Conservation (phyloP, 2,329 filamentous ascomycete species). For the Hypocreales sp. region DNA sequence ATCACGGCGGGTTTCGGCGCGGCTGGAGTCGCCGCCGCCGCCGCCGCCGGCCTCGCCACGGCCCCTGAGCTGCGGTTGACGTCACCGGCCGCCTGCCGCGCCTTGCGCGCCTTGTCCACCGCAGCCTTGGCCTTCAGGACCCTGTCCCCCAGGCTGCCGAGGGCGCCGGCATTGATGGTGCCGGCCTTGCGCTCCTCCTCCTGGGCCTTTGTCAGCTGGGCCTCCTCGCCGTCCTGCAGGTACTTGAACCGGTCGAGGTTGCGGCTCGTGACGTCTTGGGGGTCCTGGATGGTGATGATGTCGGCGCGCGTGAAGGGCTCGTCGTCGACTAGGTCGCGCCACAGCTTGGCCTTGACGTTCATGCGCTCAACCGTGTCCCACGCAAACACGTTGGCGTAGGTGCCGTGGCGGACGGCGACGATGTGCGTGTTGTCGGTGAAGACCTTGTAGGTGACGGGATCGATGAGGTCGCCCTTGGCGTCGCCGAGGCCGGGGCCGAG, state of each 20-base stretch:
- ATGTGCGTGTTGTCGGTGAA: constrained; percentile 98
- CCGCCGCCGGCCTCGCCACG: constrained; percentile 18
- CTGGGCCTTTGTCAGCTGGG: constrained; percentile 53
- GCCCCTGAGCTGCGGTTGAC: constrained; percentile 36
- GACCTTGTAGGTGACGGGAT: constrained; percentile 93
- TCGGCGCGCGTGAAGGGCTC: constrained; percentile 76
- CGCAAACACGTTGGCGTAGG: constrained; percentile 86
- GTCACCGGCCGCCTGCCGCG: constrained; percentile 46
- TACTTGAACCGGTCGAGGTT: constrained; percentile 84
- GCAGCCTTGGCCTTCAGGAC: constrained; percentile 84
- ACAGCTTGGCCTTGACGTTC: constrained; percentile 95
- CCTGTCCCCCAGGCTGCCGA: constrained; percentile 68
- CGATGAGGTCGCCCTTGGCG: constrained; percentile 66
- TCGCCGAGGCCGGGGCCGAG: constrained; percentile 31
- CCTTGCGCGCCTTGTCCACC: constrained; percentile 74
- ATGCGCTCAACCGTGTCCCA: constrained; percentile 91
- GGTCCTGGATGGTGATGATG: constrained; percentile 92
- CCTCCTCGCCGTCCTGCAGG: constrained; percentile 64
- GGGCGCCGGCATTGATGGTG: constrained; percentile 62
- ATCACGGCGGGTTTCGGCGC: constrained; percentile 23
- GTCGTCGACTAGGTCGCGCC: constrained; percentile 81
- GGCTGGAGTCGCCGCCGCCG: constrained; percentile 2
- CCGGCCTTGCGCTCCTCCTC: constrained; percentile 48
- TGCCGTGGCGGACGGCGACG: constrained; percentile 65
- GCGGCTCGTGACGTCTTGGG: constrained; percentile 70